These are phyloP conservation scores for Fusarium sp. DNA, from an alignment of 2,329 filamentous ascomycete genomes.

Conservation along the genomic window DNA sequence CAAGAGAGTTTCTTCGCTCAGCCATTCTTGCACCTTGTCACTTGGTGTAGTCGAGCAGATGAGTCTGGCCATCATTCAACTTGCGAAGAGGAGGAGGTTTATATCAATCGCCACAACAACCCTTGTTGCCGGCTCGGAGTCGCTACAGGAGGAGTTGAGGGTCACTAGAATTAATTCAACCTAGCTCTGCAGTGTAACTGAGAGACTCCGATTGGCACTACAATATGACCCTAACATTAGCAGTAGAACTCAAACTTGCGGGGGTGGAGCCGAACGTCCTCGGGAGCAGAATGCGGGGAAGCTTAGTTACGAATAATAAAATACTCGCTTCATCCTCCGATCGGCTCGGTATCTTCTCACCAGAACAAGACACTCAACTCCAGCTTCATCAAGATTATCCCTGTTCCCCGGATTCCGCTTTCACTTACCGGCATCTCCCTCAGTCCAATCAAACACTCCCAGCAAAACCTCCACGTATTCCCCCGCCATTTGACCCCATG, in stretches of 20 bases:
- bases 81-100: neutral
- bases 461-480: neutral
- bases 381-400: neutral
- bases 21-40: slow-evolving; percentile 4
- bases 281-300: slow-evolving; percentile 18
- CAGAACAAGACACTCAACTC: neutral
- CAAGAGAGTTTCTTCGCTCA: slow-evolving; percentile 14
- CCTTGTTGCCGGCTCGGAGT: slow-evolving; percentile 16
- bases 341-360: slow-evolving; percentile 24
- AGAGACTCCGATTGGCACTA: slow-evolving; percentile 20
- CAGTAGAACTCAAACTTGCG: neutral
- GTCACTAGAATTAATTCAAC: neutral
- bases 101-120: neutral
- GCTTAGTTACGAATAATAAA: slow-evolving; percentile 5
- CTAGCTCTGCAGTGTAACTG: neutral
- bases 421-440: neutral
- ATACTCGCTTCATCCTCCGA: neutral
- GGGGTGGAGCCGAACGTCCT: slow-evolving; percentile 30
- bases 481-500: slow-evolving; percentile 15
- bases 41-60: neutral
- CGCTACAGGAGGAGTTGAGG: neutral
- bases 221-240: neutral
- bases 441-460: neutral
- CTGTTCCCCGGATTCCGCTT: neutral
- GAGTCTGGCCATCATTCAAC: neutral